Percentiles rank a stretch among this genome's conserved stretches.
phyloP scores from a whole-genome alignment of 106 monocot species.

The Narthecium ossifragum region DNA sequence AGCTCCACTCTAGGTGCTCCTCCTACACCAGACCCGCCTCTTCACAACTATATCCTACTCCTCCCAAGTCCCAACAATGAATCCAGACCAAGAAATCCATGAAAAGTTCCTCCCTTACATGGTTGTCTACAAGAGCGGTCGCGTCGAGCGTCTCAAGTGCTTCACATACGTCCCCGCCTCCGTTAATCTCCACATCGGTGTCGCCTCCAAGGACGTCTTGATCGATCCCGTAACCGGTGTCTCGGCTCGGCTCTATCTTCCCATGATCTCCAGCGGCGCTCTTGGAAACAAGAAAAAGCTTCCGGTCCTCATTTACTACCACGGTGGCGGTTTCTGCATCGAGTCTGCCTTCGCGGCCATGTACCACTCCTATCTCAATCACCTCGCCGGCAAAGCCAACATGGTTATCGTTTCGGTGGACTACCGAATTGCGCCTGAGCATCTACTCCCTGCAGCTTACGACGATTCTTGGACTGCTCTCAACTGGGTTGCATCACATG shows the following conservation, averaged over 20 bases:
- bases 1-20: too few relatives aligned
- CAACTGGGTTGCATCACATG: constrained; percentile 28
- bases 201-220: constrained; percentile 8
- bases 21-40: too few relatives aligned
- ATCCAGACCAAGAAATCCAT: neutral
- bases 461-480: constrained; percentile 20
- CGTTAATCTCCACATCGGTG: neutral
- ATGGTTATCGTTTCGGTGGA: constrained; percentile 16
- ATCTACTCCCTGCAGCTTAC: constrained; percentile 14
- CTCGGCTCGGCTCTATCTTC: constrained; percentile 2
- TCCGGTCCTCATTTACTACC: constrained; percentile 23
- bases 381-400: neutral
- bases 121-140: constrained; percentile 5
- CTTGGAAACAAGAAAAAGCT: constrained; percentile 17
- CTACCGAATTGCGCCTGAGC: constrained; percentile 24
- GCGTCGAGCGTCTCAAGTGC: neutral
- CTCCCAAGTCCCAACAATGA: too few relatives aligned
- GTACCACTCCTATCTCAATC: constrained; percentile 15
- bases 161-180: neutral
- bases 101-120: neutral
- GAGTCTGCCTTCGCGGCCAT: neutral
- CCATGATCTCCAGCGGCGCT: neutral
- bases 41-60: too few relatives aligned
- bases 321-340: constrained; percentile 21
- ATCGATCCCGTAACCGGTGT: neutral